These are phyloP conservation scores for Protea cynaroides DNA, from an alignment of 164 flowering plant species.

Conservation along the genomic window DNA sequence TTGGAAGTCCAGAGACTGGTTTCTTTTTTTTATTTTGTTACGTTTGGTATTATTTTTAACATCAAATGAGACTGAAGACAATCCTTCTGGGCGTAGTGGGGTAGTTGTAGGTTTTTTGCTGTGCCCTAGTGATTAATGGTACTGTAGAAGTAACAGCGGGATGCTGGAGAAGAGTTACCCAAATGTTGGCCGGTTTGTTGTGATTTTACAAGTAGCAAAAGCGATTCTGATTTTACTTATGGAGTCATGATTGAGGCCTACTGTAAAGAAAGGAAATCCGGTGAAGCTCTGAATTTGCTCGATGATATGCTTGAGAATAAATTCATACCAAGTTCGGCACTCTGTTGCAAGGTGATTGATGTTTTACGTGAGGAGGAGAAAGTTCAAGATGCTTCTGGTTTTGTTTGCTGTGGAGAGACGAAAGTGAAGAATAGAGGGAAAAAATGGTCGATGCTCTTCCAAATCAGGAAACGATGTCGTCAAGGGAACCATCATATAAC, in stretches of 20 bases:
- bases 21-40: no score
- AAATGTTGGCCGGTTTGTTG: no score
- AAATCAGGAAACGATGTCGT: no score
- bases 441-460: no score
- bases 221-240: conserved; percentile 61
- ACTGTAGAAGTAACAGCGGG: no score
- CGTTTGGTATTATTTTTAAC: conserved; percentile 62
- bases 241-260: conserved; percentile 82
- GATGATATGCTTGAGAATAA: conserved; percentile 69
- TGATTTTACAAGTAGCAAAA: conserved; percentile 54
- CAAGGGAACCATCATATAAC: no score
- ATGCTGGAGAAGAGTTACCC: no score
- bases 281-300: conserved; percentile 71
- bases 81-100: conserved; percentile 73
- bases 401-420: no score
- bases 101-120: no score
- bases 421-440: no score
- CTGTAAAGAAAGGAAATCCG: conserved; percentile 59
- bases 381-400: conserved; percentile 72
- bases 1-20: no score
- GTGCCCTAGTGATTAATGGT: no score
- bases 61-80: conserved; percentile 85
- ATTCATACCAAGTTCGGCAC: conserved; percentile 52
- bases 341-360: conserved; percentile 79
- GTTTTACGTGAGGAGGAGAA: conserved; percentile 60